These are phyloP conservation scores for Glycine tomentella DNA, from an alignment of 306 rosid genomes.

Conservation along the genomic window DNA sequence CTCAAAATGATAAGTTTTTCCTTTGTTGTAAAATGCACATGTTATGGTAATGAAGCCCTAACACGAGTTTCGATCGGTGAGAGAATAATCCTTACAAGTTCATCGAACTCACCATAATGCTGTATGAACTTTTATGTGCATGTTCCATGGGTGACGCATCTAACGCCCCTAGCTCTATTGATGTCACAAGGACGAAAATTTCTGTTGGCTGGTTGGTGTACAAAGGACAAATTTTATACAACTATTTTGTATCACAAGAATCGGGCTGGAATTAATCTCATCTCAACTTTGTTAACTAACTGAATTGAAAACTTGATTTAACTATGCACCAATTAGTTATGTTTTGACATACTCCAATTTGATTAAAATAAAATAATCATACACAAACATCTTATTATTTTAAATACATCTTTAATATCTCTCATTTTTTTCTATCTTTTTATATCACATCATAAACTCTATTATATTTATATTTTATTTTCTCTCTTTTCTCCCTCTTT, in stretches of 20 bases:
- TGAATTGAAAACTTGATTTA: conserved; percentile 2
- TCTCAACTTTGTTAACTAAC: background rate
- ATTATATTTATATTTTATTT: too few species aligned
- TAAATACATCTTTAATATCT: too few species aligned
- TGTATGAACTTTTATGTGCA: conserved; percentile 40
- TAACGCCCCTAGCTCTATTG: background rate
- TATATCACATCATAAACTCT: too few species aligned
- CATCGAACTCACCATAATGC: conserved; percentile 34
- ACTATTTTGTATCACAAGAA: background rate
- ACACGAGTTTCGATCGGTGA: background rate
- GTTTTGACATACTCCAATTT: too few species aligned
- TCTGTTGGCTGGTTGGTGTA: conserved; percentile 2
- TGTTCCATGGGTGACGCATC: conserved; percentile 1
- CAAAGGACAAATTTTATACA: background rate
- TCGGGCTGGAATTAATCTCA: too few species aligned
- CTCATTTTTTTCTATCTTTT: too few species aligned
- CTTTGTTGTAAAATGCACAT: conserved; percentile 40
- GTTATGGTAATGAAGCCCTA: conserved; percentile 30
- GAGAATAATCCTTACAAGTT: conserved; percentile 9
- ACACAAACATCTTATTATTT: too few species aligned
- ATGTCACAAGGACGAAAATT: background rate
- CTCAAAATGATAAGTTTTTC: conserved; percentile 10
- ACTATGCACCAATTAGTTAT: background rate
- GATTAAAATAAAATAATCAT: too few species aligned
- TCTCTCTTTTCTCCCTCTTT: too few species aligned